Percentiles rank a stretch among this genome's conserved stretches.
Conservation (phyloP, 2,329 filamentous ascomycete genomes). For the Fusarium coffeatum region DNA sequence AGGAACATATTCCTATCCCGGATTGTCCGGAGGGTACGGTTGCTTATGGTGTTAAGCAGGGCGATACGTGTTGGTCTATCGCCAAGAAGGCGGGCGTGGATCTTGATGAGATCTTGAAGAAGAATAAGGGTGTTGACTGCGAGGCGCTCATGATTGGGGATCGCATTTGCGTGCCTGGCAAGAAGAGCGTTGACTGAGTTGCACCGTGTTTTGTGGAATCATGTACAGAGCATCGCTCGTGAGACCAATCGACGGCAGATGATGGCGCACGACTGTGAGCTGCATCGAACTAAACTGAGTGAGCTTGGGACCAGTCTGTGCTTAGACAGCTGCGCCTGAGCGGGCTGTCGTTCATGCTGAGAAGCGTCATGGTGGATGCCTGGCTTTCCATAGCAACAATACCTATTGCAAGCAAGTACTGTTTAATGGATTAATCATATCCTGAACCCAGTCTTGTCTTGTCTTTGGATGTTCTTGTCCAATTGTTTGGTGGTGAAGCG, state of each 20-base stretch:
- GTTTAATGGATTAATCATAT: background rate
- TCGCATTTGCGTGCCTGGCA: slow-evolving; percentile 58
- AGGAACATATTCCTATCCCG: slow-evolving; percentile 22
- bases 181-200: slow-evolving; percentile 10
- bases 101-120: slow-evolving; percentile 58
- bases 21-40: slow-evolving; percentile 49
- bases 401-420: slow-evolving; percentile 10
- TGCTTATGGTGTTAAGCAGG: slow-evolving; percentile 56
- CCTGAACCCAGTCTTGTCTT: background rate
- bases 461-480: slow-evolving; percentile 4
- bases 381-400: slow-evolving; percentile 18
- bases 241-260: slow-evolving; percentile 7
- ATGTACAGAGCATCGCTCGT: background rate
- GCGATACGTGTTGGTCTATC: slow-evolving; percentile 67
- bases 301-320: background rate
- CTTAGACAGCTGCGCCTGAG: background rate
- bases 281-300: background rate
- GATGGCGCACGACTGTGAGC: slow-evolving; percentile 1
- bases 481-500: slow-evolving; percentile 11
- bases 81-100: slow-evolving; percentile 56
- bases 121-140: slow-evolving; percentile 62
- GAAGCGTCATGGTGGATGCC: background rate
- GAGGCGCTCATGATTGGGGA: slow-evolving; percentile 57
- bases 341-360: background rate
- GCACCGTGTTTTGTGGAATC: slow-evolving; percentile 4